phyloP scores from a whole-genome alignment of 371 early-diverging fungal genomes.

The Zychaea mexicana region DNA sequence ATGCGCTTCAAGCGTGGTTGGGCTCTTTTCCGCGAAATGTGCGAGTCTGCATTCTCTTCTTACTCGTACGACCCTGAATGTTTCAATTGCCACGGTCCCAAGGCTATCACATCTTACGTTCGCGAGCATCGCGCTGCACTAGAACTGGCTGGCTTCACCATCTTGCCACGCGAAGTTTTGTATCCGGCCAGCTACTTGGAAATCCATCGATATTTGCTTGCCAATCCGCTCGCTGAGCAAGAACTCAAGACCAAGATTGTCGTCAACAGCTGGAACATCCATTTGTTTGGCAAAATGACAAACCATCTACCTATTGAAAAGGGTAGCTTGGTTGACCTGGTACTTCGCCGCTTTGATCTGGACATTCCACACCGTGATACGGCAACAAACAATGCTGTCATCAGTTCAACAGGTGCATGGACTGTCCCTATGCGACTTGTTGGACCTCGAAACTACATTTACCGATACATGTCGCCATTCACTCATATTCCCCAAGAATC shows the following conservation, averaged over 20 bases:
- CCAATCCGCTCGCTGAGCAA: slow-evolving; percentile 51
- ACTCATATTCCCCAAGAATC: slow-evolving; percentile 12
- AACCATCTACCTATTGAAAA: slow-evolving; percentile 52
- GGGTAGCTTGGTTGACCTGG: slow-evolving; percentile 54
- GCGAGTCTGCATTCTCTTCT: slow-evolving; percentile 56
- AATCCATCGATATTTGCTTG: slow-evolving; percentile 39
- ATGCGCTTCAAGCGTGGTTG: slow-evolving; percentile 70
- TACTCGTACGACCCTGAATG: slow-evolving; percentile 60
- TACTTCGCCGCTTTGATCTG: slow-evolving; percentile 54
- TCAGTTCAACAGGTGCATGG: slow-evolving; percentile 29
- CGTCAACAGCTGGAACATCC: slow-evolving; percentile 51
- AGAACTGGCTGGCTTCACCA: slow-evolving; percentile 50
- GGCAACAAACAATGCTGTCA: slow-evolving; percentile 24
- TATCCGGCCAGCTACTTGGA: slow-evolving; percentile 61
- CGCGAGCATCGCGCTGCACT: slow-evolving; percentile 47
- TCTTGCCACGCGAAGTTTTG: slow-evolving; percentile 52
- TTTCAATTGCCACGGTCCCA: slow-evolving; percentile 68
- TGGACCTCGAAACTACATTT: slow-evolving; percentile 38
- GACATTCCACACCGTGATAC: slow-evolving; percentile 44
- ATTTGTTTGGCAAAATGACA: slow-evolving; percentile 68
- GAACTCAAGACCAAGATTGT: slow-evolving; percentile 43
- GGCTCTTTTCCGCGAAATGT: slow-evolving; percentile 63
- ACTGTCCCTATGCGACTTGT: slow-evolving; percentile 30
- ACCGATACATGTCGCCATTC: slow-evolving; percentile 23
- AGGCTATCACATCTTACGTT: slow-evolving; percentile 64